Evolutionary conservation across 257 asterid genomes (phyloP).

Genomic region (Ophiorrhiza pumila): DNA sequence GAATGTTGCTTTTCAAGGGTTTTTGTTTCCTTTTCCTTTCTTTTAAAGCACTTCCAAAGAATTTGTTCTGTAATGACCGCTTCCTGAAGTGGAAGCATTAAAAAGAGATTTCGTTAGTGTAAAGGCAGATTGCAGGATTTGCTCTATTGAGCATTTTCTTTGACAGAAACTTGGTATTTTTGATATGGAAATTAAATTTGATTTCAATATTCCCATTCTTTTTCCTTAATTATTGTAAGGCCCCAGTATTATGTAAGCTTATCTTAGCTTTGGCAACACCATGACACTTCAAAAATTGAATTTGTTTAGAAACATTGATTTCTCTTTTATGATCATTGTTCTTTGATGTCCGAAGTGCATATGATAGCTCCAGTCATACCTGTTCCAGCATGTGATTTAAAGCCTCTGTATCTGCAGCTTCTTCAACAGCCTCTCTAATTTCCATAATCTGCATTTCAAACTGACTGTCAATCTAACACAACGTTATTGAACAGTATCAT

Average conservation of each 20-base stretch:
- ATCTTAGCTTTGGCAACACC: not conserved
- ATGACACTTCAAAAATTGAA: not conserved
- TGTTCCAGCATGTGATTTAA: conserved; percentile 63
- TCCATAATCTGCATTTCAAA: conserved; percentile 67
- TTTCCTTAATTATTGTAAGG: not conserved
- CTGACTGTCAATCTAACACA: conserved; percentile 3
- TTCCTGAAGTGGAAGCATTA: not conserved
- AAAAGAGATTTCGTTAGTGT: not conserved
- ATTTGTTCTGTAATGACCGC: too few species aligned
- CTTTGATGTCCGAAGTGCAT: not conserved
- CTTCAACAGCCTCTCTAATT: conserved; percentile 88
- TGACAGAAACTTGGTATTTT: not conserved
- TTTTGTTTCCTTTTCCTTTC: not conserved
- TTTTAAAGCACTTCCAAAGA: not conserved
- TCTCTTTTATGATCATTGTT: not conserved
- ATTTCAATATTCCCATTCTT: not conserved
- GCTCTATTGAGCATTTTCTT: not conserved
- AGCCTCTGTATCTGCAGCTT: conserved; percentile 52
- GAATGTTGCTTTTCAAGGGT: not conserved
- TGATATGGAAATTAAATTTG: not conserved
- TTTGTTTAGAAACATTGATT: not conserved
- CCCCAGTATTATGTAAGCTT: not conserved
- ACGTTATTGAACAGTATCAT: not conserved
- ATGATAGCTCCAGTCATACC: conserved; percentile 33
- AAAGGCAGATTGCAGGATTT: not conserved